Percentiles rank a stretch among this genome's conserved stretches.
phyloP scores from a whole-genome alignment of 768 basidiomycete species.

The Boletus barrowsii region DNA sequence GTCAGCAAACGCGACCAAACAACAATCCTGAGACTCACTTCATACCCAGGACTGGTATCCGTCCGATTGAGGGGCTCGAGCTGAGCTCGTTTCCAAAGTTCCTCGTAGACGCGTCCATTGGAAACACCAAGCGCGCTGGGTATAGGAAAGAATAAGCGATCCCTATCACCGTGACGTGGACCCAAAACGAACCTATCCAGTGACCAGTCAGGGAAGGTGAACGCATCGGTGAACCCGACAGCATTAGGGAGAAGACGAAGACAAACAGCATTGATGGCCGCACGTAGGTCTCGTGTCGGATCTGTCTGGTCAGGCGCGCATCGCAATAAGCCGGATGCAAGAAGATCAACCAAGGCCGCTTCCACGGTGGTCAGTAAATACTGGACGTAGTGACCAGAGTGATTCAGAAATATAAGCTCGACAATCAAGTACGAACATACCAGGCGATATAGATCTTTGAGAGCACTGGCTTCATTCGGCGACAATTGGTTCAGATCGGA shows the following conservation, averaged over 20 bases:
- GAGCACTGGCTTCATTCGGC: constrained; percentile 13
- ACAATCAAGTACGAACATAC: constrained; percentile 12
- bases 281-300: constrained; percentile 46
- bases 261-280: constrained; percentile 49
- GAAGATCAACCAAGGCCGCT: constrained; percentile 52
- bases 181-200: constrained; percentile 49
- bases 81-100: constrained; percentile 58
- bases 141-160: not conserved
- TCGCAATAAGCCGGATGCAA: constrained; percentile 50
- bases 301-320: constrained; percentile 30
- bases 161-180: not conserved
- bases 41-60: constrained; percentile 53
- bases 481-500: constrained; percentile 24
- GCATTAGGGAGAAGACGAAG: constrained; percentile 56
- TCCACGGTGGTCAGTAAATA: constrained; percentile 61
- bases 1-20: not conserved
- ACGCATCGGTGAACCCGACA: constrained; percentile 68
- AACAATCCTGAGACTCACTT: constrained; percentile 32
- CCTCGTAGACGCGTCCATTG: constrained; percentile 65
- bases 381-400: constrained; percentile 32
- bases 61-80: constrained; percentile 56
- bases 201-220: constrained; percentile 75
- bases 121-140: constrained; percentile 59
- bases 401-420: not conserved
- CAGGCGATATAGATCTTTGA: constrained; percentile 28